Evolutionary conservation across 805 yeast genomes (phyloP).

Genomic region (Candida golubevii): DNA sequence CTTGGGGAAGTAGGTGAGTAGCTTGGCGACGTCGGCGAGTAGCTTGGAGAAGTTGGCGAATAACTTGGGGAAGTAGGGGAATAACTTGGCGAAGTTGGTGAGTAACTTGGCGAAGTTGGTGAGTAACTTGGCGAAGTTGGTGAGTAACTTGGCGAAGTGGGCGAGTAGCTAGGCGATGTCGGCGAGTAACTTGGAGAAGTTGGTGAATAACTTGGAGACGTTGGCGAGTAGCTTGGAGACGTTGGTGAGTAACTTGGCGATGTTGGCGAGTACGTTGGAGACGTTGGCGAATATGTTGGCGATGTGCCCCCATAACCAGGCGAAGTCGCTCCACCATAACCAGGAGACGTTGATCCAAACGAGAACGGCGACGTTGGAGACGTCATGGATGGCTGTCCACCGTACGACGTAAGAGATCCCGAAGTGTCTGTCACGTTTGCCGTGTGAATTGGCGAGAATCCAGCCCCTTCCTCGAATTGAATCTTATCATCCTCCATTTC

Average conservation of each 20-base stretch:
- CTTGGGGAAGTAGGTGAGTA: slow-evolving; percentile 28
- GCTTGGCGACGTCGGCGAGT: slow-evolving; percentile 25
- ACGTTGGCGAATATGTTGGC: slow-evolving; percentile 20
- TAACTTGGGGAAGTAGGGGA: slow-evolving; percentile 46
- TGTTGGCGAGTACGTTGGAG: slow-evolving; percentile 53
- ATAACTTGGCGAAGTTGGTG: slow-evolving; percentile 72
- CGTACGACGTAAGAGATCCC: slow-evolving; percentile 87
- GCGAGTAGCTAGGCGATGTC: slow-evolving; percentile 67
- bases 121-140: slow-evolving; percentile 75
- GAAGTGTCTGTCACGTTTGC: slow-evolving; percentile 71
- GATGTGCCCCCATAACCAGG: slow-evolving; percentile 42
- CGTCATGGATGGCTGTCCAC: slow-evolving; percentile 56
- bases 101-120: slow-evolving; percentile 60
- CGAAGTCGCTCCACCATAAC: slow-evolving; percentile 46
- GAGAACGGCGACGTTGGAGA: slow-evolving; percentile 59
- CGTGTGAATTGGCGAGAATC: slow-evolving; percentile 91
- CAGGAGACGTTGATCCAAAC: slow-evolving; percentile 43
- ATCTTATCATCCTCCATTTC: slow-evolving; percentile 58
- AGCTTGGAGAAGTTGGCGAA: slow-evolving; percentile 21
- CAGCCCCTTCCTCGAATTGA: slow-evolving; percentile 65
- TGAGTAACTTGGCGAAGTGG: slow-evolving; percentile 76
- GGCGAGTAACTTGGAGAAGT: slow-evolving; percentile 80
- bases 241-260: slow-evolving; percentile 77
- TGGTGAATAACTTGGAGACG: slow-evolving; percentile 68
- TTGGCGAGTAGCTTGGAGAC: slow-evolving; percentile 71